Conservation (phyloP, 305 asterid genomes). For the Fraxinus latifolia region DNA sequence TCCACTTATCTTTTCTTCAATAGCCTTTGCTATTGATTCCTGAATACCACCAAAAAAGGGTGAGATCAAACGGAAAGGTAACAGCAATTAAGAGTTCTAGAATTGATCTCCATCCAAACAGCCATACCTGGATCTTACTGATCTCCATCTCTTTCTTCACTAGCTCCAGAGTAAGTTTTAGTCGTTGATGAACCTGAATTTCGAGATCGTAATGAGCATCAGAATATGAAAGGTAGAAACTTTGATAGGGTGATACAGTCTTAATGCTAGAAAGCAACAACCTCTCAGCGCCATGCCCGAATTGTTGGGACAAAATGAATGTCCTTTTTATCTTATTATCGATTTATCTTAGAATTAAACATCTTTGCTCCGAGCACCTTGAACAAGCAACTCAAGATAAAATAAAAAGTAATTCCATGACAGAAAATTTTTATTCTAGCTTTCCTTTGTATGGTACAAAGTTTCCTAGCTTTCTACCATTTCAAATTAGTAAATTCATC, state of each 20-base stretch:
- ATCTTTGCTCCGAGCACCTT: constrained; percentile 4
- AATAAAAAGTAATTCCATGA: neutral
- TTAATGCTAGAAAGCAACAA: neutral
- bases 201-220: constrained; percentile 10
- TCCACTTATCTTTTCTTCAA: constrained; percentile 97
- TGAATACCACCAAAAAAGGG: constrained; percentile 31
- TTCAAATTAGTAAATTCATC: constrained; percentile 14
- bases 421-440: neutral
- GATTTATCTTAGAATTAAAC: neutral
- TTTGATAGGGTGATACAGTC: neutral
- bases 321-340: neutral
- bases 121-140: constrained; percentile 82
- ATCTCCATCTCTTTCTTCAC: constrained; percentile 99
- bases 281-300: neutral
- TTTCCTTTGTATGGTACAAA: neutral
- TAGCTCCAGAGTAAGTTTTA: constrained; percentile 76
- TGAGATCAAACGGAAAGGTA: neutral
- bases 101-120: constrained; percentile 11
- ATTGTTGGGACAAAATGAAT: neutral
- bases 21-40: constrained; percentile 99
- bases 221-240: constrained; percentile 15
- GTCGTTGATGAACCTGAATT: constrained; percentile 77
- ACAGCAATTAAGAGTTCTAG: neutral
- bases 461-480: neutral
- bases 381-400: neutral